Base-by-base conservation (phyloP, 2,329 filamentous ascomycete genomes). In the Knufia petricola region DNA sequence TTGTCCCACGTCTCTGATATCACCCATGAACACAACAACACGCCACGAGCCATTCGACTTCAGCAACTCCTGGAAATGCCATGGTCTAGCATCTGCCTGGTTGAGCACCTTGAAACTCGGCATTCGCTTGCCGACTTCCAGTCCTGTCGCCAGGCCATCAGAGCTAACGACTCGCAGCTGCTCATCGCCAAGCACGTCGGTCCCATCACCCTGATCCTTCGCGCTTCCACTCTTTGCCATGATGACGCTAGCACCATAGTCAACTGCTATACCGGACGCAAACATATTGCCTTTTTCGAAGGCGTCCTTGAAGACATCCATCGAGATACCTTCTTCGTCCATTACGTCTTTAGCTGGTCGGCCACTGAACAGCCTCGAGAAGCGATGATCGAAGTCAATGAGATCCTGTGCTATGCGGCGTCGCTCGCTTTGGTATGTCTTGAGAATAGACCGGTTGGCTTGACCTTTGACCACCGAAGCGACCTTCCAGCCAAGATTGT, bases 351-450 rank as follows among this genome's bases (percentile, higher is more conserved):
- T 79, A 28, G 72, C 77, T 1, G 74, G 79, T n/a, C 69, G 67
- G 1, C 73, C 74, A 0, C 73, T 74, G 60, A 81, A 81, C 0
- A 81, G 66, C 1, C 72, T 66, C 3, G 72, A 74, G 54, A 80
- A 78, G 9, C 26, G 23, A 31, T 44, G 41, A 28, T 82, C 79
- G 52, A 82, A 81, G 4, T 73, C 69, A 52, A 87, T 85, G 0
- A 87, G 72, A 32, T 82, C 75, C 53, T 80, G 70, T 0, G 83
- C 84, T 1, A 85, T 75, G 7, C 68, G 69, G 4, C 74, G 71
- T 3, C 82, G 68, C 57, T 78, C 76, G 0, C 66, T 65, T 28
- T 74, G 64, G 52, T 77, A 78, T 1, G 75, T 78, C 49, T 69
- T 67, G 1, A 78, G 63, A 13, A 77, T 66, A 0, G 61, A 59